Percentiles rank a stretch among this genome's conserved stretches.
phyloP scores from a whole-genome alignment of 208 protist species.

The Trypanosoma avium region DNA sequence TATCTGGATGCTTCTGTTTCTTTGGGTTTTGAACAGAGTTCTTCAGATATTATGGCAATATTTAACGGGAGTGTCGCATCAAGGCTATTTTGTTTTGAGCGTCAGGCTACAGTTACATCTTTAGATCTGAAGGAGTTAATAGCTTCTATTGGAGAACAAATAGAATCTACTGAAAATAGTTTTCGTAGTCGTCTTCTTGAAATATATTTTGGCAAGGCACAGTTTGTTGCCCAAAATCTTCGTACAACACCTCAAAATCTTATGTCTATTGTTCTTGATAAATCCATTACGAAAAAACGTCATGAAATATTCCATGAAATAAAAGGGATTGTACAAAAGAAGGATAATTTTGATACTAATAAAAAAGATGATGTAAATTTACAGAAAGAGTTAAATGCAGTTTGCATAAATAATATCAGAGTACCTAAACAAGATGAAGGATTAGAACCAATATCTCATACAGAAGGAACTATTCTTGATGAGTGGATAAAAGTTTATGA shows the following conservation, averaged over 20 bases:
- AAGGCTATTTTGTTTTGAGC: slow-evolving; percentile 12
- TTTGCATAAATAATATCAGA: too few species aligned
- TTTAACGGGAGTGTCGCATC: slow-evolving; percentile 17
- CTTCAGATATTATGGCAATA: background rate
- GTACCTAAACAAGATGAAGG: background rate
- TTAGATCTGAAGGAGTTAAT: background rate
- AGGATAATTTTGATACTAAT: too few species aligned
- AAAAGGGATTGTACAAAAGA: too few species aligned
- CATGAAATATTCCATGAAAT: too few species aligned
- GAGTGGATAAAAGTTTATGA: background rate
- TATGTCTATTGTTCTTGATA: background rate
- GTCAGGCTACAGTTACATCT: background rate
- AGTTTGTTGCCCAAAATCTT: slow-evolving; percentile 8
- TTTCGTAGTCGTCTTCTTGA: slow-evolving; percentile 10
- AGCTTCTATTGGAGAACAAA: slow-evolving; percentile 18
- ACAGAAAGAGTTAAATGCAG: too few species aligned
- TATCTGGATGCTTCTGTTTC: slow-evolving; percentile 3
- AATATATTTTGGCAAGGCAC: slow-evolving; percentile 9
- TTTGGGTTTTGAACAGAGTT: background rate
- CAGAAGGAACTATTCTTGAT: background rate
- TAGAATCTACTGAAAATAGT: slow-evolving; percentile 17
- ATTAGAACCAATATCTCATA: background rate
- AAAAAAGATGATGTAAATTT: too few species aligned
- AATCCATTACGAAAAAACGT: too few species aligned
- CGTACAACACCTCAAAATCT: background rate